Base-by-base conservation (phyloP, 2,329 filamentous ascomycete species). In the Colletotrichum karsti region DNA sequence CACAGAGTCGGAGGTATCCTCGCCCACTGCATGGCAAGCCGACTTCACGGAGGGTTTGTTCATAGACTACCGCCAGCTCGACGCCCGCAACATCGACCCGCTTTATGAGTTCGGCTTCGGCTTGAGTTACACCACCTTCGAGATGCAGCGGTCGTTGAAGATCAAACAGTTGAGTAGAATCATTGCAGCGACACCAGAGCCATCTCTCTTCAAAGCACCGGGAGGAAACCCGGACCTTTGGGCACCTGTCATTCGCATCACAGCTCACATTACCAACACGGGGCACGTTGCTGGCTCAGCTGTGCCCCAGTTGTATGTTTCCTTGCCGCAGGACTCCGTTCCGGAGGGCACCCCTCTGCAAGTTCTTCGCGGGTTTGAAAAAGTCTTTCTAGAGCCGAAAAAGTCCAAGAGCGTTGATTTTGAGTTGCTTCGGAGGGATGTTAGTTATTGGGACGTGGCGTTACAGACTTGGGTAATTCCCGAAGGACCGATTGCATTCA, bases 311-410 rank as follows among this genome's bases (percentile, higher is more conserved):
- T 78, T 93, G 3, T 87, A 86, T 72, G 74, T 87, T 10, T 77
- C 79, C 6, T 77, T 83, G 60, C 83, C 84, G 1, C 37, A 39
- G 6, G 46, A 22, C 18, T 20, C 46, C 3, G 65, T 68, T 12
- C 74, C 70, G 0, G 68, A 67, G 4, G 77, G 73, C 4, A 77
- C 74, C 5, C 90, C 91, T 0, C 77, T 83, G 1, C 80, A 84
- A 42, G 89, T 92, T 73, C 80, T 92, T 15, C 84, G 91, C 15
- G 90, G 88, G 4, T 92, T 92, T 69, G 87, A 90, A 63, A 92
- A 92, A 78, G 73, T 91, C 7, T 74, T 78, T 9, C 74, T 92
- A 15, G 76, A 82, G 13, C 77, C 82, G 1, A 86, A 85, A 0
- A 79, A 87, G 71, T 81, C 75, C 1, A 76, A 73, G 56, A 80